Evolutionary conservation across 2,329 filamentous ascomycete genomes (phyloP), one percentile per base, ranked within the genome.

Genomic region (Colletotrichum navitas): DNA sequence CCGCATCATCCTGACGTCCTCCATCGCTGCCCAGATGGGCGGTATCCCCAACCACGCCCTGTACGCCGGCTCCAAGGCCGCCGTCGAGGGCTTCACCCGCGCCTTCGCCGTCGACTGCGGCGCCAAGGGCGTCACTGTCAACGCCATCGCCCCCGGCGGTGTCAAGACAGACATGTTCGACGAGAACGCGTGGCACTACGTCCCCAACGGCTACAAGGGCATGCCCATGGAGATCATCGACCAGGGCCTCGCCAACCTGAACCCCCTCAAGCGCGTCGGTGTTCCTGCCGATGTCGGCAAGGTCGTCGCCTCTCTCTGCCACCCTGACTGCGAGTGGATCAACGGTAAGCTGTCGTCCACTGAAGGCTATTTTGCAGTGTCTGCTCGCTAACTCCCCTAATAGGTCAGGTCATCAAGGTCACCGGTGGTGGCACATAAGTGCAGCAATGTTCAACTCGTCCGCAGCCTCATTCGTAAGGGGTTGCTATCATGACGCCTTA

Each of bases 91-190:
- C 58, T 90, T 93, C 83, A 89, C 91, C 77, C 91, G 92, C 81
- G 87, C 88, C 34, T 92, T 93, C 77, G 89, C 91, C 10, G 91
- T 91, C 63, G 91, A 93, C 81, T 92, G 91, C 79, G 91, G 91
- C 69, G 85, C 85, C 76, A 87, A 88, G 76, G 87, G 89, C 62
- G 90, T 93, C 78, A 93, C 91, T 0, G 91, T 92, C 81, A 93
- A 93, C 76, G 91, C 90, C 74, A 90, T 93, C 58, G 91, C 91
- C 2, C 91, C 91, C 1, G 91, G 91, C 67, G 91, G 91, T 55
- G 90, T 93, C 83, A 92, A 93, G 86, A 90, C 86, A 54, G 92
- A 94, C 80, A 94, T 94, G 92, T 94, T 92, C 83, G 86, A 90
- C 73, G 86, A 89, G 80, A 92, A 92, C 80, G 86, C 89, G 32